Evolutionary conservation across 2,329 filamentous ascomycete genomes (phyloP), one percentile per base, ranked within the genome.

Genomic region (Meredithiella fracta): DNA sequence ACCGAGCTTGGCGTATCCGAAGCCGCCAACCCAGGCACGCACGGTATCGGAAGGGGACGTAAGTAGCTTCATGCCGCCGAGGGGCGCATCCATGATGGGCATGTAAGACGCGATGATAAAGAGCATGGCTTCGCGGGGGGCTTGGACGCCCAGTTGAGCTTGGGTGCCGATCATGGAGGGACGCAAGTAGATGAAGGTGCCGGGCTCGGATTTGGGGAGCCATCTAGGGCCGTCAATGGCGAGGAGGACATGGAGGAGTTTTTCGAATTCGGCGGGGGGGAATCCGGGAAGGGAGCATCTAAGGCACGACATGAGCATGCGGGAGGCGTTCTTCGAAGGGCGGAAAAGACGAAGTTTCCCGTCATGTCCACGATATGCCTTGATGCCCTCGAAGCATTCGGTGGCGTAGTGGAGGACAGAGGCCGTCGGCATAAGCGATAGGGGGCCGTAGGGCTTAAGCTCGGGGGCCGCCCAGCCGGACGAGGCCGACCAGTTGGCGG

Each of bases 21-120:
- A 94, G 8, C 91, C 90, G 59, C 90, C 90, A 20, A 87, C 88
- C 90, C 90, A 96, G 11, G 90, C 89, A 61, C 90, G 83, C 58
- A 94, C 82, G 73, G 83, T 86, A 67, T 94, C 86, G 61, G 90
- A 81, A 56, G 80, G 78, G 49, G 79, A 86, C 0, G 89, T 91
- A 65, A 91, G 78, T 49, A 94, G 78, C 63, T 78, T 83, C 74
- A 94, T 76, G 61, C 80, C 80, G 34, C 74, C 76, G 0, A 66
- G 61, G 3, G 72, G 71, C 11, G 68, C 61, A 62, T 79, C 76
- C 65, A 83, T 66, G 57, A 68, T 65, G 20, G 79, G 76, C 78
- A 83, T 80, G 66, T 74, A 82, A 58, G 67, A 78, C 57, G 78
- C 74, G 60, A 94, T 85, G 65, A 95, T 79, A 72, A 86, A 94